Percentiles rank a stretch among this genome's conserved stretches.
These are phyloP conservation scores for Laguncularia racemosa DNA, from an alignment of 345 rosid genomes.

Conservation along the genomic window DNA sequence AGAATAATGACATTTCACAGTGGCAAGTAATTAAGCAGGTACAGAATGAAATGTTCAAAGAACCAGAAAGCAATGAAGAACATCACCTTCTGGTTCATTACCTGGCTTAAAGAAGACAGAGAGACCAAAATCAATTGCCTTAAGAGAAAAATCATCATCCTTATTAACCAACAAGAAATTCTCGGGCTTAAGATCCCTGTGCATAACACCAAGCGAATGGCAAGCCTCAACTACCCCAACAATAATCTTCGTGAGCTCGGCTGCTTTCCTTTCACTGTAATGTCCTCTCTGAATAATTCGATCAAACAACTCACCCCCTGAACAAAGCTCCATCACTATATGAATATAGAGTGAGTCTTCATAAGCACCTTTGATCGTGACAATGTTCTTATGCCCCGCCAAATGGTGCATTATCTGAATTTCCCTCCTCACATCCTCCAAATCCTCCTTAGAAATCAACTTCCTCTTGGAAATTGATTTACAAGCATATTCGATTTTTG, in stretches of 20 bases:
- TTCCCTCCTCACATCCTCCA: constrained; percentile 94
- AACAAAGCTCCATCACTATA: constrained; percentile 96
- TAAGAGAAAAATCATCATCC: constrained; percentile 95
- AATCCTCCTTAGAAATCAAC: constrained; percentile 86
- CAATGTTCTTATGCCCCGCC: constrained; percentile 92
- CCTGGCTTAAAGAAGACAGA: constrained; percentile 98
- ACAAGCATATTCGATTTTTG: constrained; percentile 80
- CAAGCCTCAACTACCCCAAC: constrained; percentile 96
- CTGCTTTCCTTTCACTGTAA: constrained; percentile 94
- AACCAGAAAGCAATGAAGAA: not conserved
- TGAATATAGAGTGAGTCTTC: constrained; percentile 82
- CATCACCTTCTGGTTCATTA: constrained; percentile 8
- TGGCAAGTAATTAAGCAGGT: not conserved
- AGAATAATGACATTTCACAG: too few species aligned
- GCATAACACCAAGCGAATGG: constrained; percentile 98
- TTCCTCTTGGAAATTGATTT: constrained; percentile 95
- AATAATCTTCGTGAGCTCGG: constrained; percentile 86
- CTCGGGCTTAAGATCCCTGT: constrained; percentile 97
- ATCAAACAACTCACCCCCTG: constrained; percentile 93
- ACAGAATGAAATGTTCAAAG: not conserved
- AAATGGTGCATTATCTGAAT: constrained; percentile 99
- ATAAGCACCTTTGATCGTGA: constrained; percentile 90
- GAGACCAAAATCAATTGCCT: constrained; percentile 98
- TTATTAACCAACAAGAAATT: constrained; percentile 93
- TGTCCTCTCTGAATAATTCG: constrained; percentile 96